Evolutionary conservation across 2,329 filamentous ascomycete genomes (phyloP), one percentile per base, ranked within the genome.

Genomic region (Nigrospora sphaerica): DNA sequence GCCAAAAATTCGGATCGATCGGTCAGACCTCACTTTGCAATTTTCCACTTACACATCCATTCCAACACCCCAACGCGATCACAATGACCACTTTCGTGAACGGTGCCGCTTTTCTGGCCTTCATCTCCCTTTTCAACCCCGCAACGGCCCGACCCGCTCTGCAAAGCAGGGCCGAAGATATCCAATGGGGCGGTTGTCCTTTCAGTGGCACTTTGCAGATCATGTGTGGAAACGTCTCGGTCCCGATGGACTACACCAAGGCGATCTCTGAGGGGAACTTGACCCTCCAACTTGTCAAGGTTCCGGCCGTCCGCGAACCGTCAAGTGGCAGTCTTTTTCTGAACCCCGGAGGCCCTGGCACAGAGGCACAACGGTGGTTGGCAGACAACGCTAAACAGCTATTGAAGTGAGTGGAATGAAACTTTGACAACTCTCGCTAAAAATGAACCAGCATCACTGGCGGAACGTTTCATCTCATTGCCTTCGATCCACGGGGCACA

Each of bases 231-330:
- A 16, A 42, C n/a, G 23, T 42, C 23, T 12, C 23, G 18, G 39
- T 42, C 23, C 39, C 39, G 7, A 14, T 42, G 14, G 39, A 42
- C 31, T 42, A 42, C n/a, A 42, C 39, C 39, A 32, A 17, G 12
- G 18, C 87, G 81, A 47, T 72, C 64, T 33, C 39, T 32, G 32
- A 37, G 42, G 62, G 57, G 42, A 69, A 32, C 18, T 17, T 46
- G 17, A 33, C 32, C 4, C 42, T 37, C 32, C 17, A 23, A 13
- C 33, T 44, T 28, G 16, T 32, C 23, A 18, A 23, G 13, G 12
- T 37, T 33, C 42, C 44, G 4, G 35, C 44, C 4, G 17, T 17
- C 11, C 16, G 52, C 61, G 61, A 46, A n/a, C 36, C 48, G 6
- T 43, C 42, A 4, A 38, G 33, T 9, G 42, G 48, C 3, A 50